Percentiles rank a stretch among this genome's conserved stretches.
These are phyloP conservation scores for Vanrija pseudolonga DNA, from an alignment of 1,284 basidiomycete species.

Conservation along the genomic window DNA sequence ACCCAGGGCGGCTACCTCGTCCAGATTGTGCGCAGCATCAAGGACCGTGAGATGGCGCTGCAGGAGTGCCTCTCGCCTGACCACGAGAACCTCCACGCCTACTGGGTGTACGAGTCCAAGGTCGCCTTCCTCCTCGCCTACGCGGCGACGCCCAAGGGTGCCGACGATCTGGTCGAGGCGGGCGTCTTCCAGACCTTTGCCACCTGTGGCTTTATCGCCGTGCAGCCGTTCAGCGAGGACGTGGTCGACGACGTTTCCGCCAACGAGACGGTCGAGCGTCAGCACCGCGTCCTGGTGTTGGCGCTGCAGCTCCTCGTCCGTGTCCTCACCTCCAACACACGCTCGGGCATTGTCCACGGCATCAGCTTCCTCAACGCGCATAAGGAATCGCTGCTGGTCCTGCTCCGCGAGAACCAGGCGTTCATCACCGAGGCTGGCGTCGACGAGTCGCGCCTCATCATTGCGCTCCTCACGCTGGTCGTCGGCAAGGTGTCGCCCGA, in stretches of 20 bases:
- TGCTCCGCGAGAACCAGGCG: conserved; percentile 50
- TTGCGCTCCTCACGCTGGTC: conserved; percentile 51
- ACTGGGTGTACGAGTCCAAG: conserved; percentile 94
- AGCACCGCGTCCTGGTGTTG: conserved; percentile 37
- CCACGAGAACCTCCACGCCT: conserved; percentile 82
- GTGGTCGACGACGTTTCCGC: conserved; percentile 46
- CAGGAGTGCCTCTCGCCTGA: conserved; percentile 80
- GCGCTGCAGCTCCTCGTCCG: conserved; percentile 36
- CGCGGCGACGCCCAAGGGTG: conserved; percentile 73
- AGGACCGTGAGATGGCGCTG: conserved; percentile 75
- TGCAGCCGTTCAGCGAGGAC: conserved; percentile 71
- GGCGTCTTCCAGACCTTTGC: conserved; percentile 74
- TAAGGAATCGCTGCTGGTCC: conserved; percentile 52
- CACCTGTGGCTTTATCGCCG: conserved; percentile 82
- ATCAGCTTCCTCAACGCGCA: conserved; percentile 54
- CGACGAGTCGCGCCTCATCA: conserved; percentile 52
- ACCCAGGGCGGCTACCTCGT: conserved; percentile 73
- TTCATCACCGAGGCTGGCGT: conserved; percentile 48
- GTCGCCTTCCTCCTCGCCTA: conserved; percentile 82
- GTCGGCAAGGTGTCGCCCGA: conserved; percentile 50
- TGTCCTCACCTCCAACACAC: conserved; percentile 24
- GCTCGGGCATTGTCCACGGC: conserved; percentile 35
- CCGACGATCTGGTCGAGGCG: conserved; percentile 77
- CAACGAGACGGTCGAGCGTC: conserved; percentile 28
- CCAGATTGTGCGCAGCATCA: conserved; percentile 77